Evolutionary conservation across 441 rosid genomes (phyloP).

Genomic region (Flueggea neowawraea): DNA sequence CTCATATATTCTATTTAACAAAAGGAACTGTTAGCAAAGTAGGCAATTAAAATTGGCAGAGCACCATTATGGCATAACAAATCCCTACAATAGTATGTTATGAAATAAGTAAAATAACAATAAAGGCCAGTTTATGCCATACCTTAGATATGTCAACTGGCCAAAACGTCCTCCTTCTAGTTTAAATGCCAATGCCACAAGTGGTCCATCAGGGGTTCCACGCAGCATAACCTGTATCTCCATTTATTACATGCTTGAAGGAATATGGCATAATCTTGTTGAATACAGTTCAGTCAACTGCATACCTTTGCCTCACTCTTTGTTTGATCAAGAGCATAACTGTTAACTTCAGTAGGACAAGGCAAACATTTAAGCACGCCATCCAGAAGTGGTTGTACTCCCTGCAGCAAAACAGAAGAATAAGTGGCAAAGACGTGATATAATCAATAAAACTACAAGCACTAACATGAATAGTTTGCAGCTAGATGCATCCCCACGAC

Average conservation of each 20-base stretch:
- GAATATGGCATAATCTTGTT: slow-evolving; percentile 1
- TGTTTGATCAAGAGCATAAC: slow-evolving; percentile 90
- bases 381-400: slow-evolving; percentile 92
- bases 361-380: slow-evolving; percentile 89
- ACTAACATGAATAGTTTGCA: too few relatives aligned
- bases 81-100: neutral
- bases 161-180: slow-evolving; percentile 98
- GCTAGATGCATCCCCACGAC: too few relatives aligned
- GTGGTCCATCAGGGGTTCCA: slow-evolving; percentile 96
- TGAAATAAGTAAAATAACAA: slow-evolving; percentile 6
- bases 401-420: slow-evolving; percentile 37
- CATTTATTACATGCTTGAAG: slow-evolving; percentile 9
- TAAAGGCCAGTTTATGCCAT: slow-evolving; percentile 2
- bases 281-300: slow-evolving; percentile 1
- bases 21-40: slow-evolving; percentile 24
- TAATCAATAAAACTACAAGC: too few relatives aligned
- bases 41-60: neutral
- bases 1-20: slow-evolving; percentile 71
- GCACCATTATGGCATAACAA: neutral
- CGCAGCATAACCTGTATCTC: slow-evolving; percentile 61
- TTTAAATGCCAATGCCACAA: slow-evolving; percentile 99
- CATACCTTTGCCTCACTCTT: slow-evolving; percentile 87
- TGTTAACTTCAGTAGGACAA: slow-evolving; percentile 86
- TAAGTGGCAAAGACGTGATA: neutral
- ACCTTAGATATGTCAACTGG: slow-evolving; percentile 94